A percentile compares a stretch with the other conserved stretches of the same genome.
These are phyloP conservation scores for Penicillium egyptiacum DNA, from an alignment of 495 filamentous ascomycete genomes.

Conservation along the genomic window DNA sequence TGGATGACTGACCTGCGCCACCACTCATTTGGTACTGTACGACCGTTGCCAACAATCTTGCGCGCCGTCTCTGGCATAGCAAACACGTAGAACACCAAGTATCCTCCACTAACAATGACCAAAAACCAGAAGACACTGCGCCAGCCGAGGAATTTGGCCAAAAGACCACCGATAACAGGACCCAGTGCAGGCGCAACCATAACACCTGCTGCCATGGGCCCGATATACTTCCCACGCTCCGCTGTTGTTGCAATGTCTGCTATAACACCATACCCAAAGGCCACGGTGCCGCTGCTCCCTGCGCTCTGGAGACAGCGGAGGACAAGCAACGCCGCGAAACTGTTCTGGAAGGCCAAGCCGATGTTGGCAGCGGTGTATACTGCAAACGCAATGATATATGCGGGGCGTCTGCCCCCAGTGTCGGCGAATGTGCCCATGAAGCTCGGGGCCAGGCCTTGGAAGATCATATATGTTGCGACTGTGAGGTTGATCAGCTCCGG, in stretches of 20 bases:
- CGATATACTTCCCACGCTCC: conserved; percentile 63
- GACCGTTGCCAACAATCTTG: conserved; percentile 70
- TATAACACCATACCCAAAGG: conserved; percentile 59
- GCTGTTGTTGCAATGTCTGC: conserved; percentile 60
- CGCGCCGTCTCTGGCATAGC: conserved; percentile 67
- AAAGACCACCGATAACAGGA: conserved; percentile 43
- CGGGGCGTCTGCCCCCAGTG: conserved; percentile 56
- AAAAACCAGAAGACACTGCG: conserved; percentile 49
- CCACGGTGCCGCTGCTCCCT: conserved; percentile 53
- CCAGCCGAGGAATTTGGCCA: conserved; percentile 41
- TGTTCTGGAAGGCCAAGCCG: conserved; percentile 59
- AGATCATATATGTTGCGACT: conserved; percentile 64
- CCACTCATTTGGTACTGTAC: conserved; percentile 26
- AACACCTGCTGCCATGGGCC: conserved; percentile 29
- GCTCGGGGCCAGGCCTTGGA: conserved; percentile 59
- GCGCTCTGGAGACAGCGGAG: conserved; percentile 63
- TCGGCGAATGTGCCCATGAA: conserved; percentile 63
- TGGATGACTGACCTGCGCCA: conserved; percentile 44
- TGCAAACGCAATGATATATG: conserved; percentile 56
- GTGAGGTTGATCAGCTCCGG: conserved; percentile 66
- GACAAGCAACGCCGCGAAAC: conserved; percentile 60
- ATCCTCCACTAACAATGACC: conserved; percentile 31
- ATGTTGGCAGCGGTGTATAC: conserved; percentile 64
- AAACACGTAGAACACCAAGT: conserved; percentile 46
- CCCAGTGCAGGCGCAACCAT: conserved; percentile 35